These are phyloP conservation scores for Diaporthe sp. DNA, from an alignment of 2,329 filamentous ascomycete genomes.

Conservation along the genomic window DNA sequence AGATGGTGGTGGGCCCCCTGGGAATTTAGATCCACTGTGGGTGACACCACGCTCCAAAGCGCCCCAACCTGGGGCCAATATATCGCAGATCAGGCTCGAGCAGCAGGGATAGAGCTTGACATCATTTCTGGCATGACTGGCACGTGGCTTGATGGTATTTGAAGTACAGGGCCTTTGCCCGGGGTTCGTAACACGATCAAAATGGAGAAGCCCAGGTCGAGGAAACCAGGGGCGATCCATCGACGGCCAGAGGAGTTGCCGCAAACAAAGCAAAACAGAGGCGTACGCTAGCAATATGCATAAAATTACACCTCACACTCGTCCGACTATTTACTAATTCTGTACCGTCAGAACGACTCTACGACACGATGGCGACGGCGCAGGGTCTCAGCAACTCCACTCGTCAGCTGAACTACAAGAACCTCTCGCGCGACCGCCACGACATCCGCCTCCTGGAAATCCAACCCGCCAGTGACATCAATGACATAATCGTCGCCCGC, in stretches of 20 bases:
- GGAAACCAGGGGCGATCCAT: slow-evolving; percentile 24
- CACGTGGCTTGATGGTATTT: slow-evolving; percentile 34
- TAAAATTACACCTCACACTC: slow-evolving; percentile 29
- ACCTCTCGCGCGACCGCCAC: slow-evolving; percentile 27
- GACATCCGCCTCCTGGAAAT: slow-evolving; percentile 40
- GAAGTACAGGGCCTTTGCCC: slow-evolving; percentile 15
- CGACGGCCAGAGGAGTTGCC: background rate
- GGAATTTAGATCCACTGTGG: slow-evolving; percentile 25
- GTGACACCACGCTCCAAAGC: slow-evolving; percentile 21
- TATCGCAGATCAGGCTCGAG: slow-evolving; percentile 32
- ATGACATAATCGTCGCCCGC: slow-evolving; percentile 34
- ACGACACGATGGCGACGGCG: slow-evolving; percentile 30
- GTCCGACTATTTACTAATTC: slow-evolving; percentile 22
- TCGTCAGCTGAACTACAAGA: slow-evolving; percentile 38
- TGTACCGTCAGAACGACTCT: slow-evolving; percentile 8
- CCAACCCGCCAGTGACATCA: slow-evolving; percentile 34
- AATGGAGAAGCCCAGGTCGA: slow-evolving; percentile 21
- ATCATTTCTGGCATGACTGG: slow-evolving; percentile 34
- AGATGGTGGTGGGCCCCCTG: slow-evolving; percentile 25
- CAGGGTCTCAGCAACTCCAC: slow-evolving; percentile 25
- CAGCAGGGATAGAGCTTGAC: slow-evolving; percentile 30
- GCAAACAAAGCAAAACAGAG: slow-evolving; percentile 21
- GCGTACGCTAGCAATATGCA: slow-evolving; percentile 31
- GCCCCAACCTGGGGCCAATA: slow-evolving; percentile 29
- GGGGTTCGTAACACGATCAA: slow-evolving; percentile 10